Conservation (phyloP, 1,139 yeast genomes). For the Sporopachydermia cereana region DNA sequence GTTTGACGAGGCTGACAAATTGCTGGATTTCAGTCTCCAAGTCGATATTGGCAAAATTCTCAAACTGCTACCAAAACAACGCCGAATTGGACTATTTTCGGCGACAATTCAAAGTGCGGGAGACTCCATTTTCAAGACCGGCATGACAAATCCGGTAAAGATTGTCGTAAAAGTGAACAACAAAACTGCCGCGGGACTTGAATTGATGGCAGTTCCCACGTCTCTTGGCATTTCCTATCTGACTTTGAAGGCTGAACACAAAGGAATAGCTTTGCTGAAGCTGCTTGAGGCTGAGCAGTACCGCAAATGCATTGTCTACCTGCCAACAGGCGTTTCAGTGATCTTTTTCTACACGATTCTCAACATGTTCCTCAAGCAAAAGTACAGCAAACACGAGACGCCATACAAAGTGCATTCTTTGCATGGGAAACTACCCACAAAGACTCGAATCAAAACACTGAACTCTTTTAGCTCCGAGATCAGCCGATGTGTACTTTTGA, state of each 20-base stretch:
- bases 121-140: slow-evolving; percentile 54
- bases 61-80: slow-evolving; percentile 67
- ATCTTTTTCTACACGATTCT: slow-evolving; percentile 60
- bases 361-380: slow-evolving; percentile 22
- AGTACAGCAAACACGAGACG: slow-evolving; percentile 18
- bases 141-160: slow-evolving; percentile 83
- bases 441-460: slow-evolving; percentile 63
- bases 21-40: slow-evolving; percentile 70
- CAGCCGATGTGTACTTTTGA: slow-evolving; percentile 48
- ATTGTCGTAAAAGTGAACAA: slow-evolving; percentile 51
- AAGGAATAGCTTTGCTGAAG: slow-evolving; percentile 46
- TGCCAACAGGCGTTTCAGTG: slow-evolving; percentile 84
- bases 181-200: slow-evolving; percentile 15
- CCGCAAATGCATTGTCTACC: slow-evolving; percentile 73
- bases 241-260: slow-evolving; percentile 46
- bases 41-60: slow-evolving; percentile 58
- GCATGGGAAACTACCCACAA: slow-evolving; percentile 76
- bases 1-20: slow-evolving; percentile 87
- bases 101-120: slow-evolving; percentile 86
- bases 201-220: slow-evolving; percentile 40
- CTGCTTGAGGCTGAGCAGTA: slow-evolving; percentile 43
- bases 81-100: slow-evolving; percentile 86
- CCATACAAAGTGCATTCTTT: slow-evolving; percentile 48
- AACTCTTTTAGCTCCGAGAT: slow-evolving; percentile 39
- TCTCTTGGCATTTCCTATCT: slow-evolving; percentile 54